These are phyloP conservation scores for Auricularia heimuer DNA, from an alignment of 768 basidiomycete genomes.

Conservation along the genomic window DNA sequence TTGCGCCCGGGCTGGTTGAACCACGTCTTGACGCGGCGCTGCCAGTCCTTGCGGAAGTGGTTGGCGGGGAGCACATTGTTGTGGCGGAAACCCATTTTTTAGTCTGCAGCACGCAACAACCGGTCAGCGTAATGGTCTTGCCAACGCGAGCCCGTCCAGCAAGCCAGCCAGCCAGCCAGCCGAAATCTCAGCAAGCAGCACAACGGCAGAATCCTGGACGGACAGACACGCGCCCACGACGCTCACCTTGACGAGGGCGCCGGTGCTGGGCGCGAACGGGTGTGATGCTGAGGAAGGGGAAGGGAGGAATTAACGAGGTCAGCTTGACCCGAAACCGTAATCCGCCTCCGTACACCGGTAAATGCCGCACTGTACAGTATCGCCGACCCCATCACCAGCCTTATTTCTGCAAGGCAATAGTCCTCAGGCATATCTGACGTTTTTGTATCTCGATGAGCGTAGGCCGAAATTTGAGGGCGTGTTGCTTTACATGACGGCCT, in stretches of 20 bases:
- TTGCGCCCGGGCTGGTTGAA: conserved; percentile 99
- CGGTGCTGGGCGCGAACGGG: not conserved
- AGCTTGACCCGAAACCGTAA: not conserved
- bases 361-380: not conserved
- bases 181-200: not conserved
- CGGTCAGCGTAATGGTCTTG: not conserved
- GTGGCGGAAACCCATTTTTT: conserved; percentile 4
- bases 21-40: conserved; percentile 92
- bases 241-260: not conserved
- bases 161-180: not conserved
- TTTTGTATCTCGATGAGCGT: no score
- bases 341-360: not conserved
- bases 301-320: not conserved
- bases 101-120: not conserved
- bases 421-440: no score
- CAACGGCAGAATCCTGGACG: not conserved
- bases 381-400: not conserved
- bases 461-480: no score
- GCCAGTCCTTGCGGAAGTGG: conserved; percentile 99
- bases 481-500: no score
- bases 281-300: not conserved
- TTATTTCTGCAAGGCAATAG: no score
- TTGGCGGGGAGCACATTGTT: conserved; percentile 69
- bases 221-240: not conserved
- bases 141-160: not conserved